These are phyloP conservation scores for Tolypocladium tundrense DNA, from an alignment of 2,329 filamentous ascomycete genomes.

Conservation along the genomic window DNA sequence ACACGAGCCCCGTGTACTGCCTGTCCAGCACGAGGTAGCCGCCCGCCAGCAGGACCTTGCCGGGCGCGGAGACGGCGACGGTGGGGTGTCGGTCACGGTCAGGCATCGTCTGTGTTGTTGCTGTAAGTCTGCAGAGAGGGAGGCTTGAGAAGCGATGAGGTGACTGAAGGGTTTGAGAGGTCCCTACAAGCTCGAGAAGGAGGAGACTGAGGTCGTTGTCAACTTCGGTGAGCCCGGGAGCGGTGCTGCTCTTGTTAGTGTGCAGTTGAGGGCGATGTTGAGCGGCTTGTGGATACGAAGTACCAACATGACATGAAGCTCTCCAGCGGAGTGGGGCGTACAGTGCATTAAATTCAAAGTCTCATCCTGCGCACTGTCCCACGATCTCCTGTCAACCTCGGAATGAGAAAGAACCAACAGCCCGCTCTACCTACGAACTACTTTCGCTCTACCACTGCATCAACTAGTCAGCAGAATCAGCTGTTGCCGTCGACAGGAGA, in stretches of 20 bases:
- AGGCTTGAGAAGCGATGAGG: neutral
- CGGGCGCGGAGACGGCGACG: conserved; percentile 73
- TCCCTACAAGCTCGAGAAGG: neutral
- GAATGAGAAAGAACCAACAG: neutral
- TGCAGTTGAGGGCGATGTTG: neutral
- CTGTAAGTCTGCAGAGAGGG: neutral
- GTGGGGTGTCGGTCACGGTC: conserved; percentile 18
- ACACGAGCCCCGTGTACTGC: conserved; percentile 66
- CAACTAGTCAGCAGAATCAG: neutral
- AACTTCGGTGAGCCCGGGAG: no score
- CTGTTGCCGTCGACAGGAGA: neutral
- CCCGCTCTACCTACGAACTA: neutral
- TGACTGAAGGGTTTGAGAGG: neutral
- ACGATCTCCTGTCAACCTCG: neutral
- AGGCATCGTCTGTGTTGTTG: neutral
- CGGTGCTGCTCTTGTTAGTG: neutral
- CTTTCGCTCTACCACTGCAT: neutral
- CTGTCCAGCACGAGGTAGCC: conserved; percentile 93
- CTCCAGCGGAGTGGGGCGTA: neutral
- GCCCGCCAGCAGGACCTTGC: conserved; percentile 89
- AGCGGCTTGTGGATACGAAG: neutral
- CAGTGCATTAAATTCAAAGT: neutral
- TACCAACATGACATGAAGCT: neutral
- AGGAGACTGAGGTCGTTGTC: no score
- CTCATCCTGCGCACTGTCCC: neutral